phyloP scores from a whole-genome alignment of 768 basidiomycete genomes.

The Mycena galopus region DNA sequence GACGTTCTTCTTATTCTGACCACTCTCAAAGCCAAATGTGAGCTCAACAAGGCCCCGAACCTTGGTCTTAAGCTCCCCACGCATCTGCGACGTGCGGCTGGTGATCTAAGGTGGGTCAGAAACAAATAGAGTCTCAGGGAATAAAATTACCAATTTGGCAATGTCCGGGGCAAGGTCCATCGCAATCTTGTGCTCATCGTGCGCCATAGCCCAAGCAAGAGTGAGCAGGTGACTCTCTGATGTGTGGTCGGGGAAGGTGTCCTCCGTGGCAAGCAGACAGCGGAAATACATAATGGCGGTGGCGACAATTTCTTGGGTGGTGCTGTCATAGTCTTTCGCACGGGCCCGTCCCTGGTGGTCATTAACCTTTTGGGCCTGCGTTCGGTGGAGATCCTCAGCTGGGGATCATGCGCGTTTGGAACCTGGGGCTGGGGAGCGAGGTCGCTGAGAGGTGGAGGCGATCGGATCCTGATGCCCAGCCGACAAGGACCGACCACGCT shows the following conservation, averaged over 20 bases:
- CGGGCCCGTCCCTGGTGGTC: neutral
- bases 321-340: conserved; percentile 37
- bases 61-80: conserved; percentile 41
- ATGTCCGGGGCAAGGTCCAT: conserved; percentile 31
- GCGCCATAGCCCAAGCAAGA: no score
- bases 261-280: conserved; percentile 36
- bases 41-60: conserved; percentile 32
- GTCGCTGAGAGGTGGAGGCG: no score
- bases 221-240: no score
- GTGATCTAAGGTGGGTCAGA: no score
- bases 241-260: conserved; percentile 40
- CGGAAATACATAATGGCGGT: conserved; percentile 34
- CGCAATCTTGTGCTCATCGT: conserved; percentile 24
- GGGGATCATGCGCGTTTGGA: conserved; percentile 25
- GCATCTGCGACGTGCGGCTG: no score
- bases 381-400: conserved; percentile 3
- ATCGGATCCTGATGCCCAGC: no score
- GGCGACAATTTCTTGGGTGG: conserved; percentile 37
- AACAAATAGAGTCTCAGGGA: no score
- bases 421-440: neutral
- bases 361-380: conserved; percentile 1
- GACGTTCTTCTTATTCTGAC: conserved; percentile 33
- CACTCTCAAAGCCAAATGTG: conserved; percentile 40
- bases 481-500: no score
- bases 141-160: conserved; percentile 34